A percentile compares a stretch with the other conserved stretches of the same genome.
These are phyloP conservation scores for Morella rubra DNA, from an alignment of 306 rosid genomes.

Conservation along the genomic window DNA sequence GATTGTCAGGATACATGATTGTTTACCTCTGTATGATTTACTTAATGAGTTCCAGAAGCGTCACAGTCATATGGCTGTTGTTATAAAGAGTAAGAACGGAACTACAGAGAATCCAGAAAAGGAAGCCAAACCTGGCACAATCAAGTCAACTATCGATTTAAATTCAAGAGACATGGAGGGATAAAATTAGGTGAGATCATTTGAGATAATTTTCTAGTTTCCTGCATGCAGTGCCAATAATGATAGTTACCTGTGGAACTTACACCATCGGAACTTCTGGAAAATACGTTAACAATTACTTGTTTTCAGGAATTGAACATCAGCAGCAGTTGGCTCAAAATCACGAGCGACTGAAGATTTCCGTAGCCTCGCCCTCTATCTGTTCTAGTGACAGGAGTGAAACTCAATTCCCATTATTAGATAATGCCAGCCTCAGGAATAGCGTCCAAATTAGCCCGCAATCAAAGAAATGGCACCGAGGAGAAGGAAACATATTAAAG, in stretches of 20 bases:
- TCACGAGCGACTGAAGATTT: conserved; percentile 21
- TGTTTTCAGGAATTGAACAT: neutral
- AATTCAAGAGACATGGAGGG: conserved; percentile 21
- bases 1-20: conserved; percentile 31
- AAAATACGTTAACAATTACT: neutral
- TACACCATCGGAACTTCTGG: neutral
- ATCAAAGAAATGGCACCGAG: conserved; percentile 22
- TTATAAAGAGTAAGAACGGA: conserved; percentile 44
- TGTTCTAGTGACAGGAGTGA: conserved; percentile 28
- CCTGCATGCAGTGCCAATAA: too few species aligned
- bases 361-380: conserved; percentile 11
- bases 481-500: conserved; percentile 22
- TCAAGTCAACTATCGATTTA: conserved; percentile 23
- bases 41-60: conserved; percentile 67
- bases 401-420: conserved; percentile 33
- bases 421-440: conserved; percentile 25
- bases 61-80: conserved; percentile 84
- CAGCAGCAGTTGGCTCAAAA: conserved; percentile 22
- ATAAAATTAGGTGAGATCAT: neutral
- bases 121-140: conserved; percentile 15
- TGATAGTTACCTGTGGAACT: neutral
- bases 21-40: conserved; percentile 77
- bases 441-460: conserved; percentile 13
- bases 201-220: too few species aligned
- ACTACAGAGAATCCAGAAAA: conserved; percentile 13